Percentiles rank a stretch among this genome's conserved stretches.
phyloP scores from a whole-genome alignment of 164 flowering plant genomes.

The Echeveria elegans region DNA sequence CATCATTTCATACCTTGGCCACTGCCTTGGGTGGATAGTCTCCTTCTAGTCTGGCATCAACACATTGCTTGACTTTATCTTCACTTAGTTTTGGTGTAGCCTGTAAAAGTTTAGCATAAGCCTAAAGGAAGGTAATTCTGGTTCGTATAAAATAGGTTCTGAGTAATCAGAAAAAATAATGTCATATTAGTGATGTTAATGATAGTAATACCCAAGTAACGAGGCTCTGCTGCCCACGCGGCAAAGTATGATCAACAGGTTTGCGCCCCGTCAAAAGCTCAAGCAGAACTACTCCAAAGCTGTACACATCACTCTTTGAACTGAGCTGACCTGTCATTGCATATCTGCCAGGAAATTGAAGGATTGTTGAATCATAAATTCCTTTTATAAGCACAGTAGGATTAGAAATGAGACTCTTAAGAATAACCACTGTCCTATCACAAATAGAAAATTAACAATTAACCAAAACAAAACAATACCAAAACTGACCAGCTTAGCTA shows the following conservation, averaged over 20 bases:
- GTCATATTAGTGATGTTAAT: background rate
- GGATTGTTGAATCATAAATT: too few species aligned
- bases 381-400: background rate
- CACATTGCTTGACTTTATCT: slow-evolving; percentile 84
- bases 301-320: slow-evolving; percentile 84
- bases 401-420: background rate
- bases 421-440: background rate
- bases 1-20: slow-evolving; percentile 64
- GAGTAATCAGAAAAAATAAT: background rate
- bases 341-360: slow-evolving; percentile 36
- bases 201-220: slow-evolving; percentile 63
- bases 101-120: slow-evolving; percentile 21
- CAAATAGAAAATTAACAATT: background rate
- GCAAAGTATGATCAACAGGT: slow-evolving; percentile 86
- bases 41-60: slow-evolving; percentile 61
- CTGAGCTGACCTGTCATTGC: slow-evolving; percentile 90
- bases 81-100: slow-evolving; percentile 86
- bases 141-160: background rate
- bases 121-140: background rate
- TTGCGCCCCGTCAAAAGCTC: slow-evolving; percentile 88
- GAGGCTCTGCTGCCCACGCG: slow-evolving; percentile 88
- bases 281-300: slow-evolving; percentile 82
- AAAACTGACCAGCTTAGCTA: background rate
- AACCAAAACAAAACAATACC: background rate
- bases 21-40: slow-evolving; percentile 88